Base-by-base conservation (phyloP, 768 basidiomycete species). In the Mycena rosella region DNA sequence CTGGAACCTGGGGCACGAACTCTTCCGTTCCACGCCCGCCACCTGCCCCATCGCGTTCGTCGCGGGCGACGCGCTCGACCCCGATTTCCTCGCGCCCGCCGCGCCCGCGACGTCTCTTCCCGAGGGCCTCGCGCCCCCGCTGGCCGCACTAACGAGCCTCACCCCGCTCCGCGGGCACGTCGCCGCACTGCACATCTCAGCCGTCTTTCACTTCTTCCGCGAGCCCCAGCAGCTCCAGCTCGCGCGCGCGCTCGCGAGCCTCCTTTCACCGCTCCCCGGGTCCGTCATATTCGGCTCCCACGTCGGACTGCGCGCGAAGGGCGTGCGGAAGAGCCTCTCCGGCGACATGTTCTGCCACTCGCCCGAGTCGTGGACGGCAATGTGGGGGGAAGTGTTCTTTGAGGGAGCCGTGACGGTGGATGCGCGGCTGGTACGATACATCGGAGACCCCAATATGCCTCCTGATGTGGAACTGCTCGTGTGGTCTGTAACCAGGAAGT, bases 1-100 rank as follows among this genome's bases (percentile, higher is more conserved):
- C 67, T 91, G 89, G 89, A 80, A 87, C 5, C 80, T 85, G 4
- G 91, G 90, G 1, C 89, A 91, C 65, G 82, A 85, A 53, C 79
- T 92, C 10, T 92, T 91, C 78, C 83, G 75, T 51, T 81, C 86
- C 17, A 87, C 80, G 0, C 83, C 85, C 0, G 78, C 83, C 38
- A 81, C 83, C 0, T 91, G 87, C 74, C 86, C 88, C 1, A 85
- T 83, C 0, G 75, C 79, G 0, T 91, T 92, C 71, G 63, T 91
- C 18, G 76, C 81, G 11, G 91, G 90, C 0, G 84, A 92, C 63
- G 80, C 77, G 0, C 84, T 92, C 53, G 82, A 89, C 67, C 76
- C 83, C 13, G 61, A 68, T 11, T 79, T 86, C 51, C 81, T 90
- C 29, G 74, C 73, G n/a, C 80, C 81, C 11, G 69, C 71, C 0